Conservation (phyloP, 2,329 filamentous ascomycete genomes). For the Zopfia rhizophila region DNA sequence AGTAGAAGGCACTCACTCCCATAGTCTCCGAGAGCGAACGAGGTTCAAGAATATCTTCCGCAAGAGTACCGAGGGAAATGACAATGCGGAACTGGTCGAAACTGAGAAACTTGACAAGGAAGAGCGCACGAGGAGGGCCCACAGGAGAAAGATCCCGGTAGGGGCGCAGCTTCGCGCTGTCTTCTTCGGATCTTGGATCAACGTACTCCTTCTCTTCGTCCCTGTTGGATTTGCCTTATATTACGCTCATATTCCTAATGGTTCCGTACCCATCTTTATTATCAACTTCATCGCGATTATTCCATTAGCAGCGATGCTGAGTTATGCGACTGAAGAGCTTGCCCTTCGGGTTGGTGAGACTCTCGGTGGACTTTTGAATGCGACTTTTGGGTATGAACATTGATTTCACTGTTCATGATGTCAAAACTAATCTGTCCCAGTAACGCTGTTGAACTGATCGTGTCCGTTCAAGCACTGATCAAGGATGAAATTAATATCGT, state of each 20-base stretch:
- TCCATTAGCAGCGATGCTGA: conserved; percentile 85
- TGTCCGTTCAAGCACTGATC: conserved; percentile 83
- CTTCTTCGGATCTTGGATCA: conserved; percentile 86
- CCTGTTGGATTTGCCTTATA: conserved; percentile 80
- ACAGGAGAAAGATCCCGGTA: conserved; percentile 47
- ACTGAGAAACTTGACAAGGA: conserved; percentile 39
- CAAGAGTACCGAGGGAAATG: conserved; percentile 33
- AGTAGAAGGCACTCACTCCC: conserved; percentile 31
- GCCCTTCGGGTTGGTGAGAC: conserved; percentile 82
- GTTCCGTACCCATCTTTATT: conserved; percentile 69
- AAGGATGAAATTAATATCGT: conserved; percentile 83
- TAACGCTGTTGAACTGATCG: conserved; percentile 89
- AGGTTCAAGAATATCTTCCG: conserved; percentile 47
- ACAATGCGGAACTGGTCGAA: conserved; percentile 28
- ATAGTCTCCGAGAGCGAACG: conserved; percentile 14
- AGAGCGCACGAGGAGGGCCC: conserved; percentile 43
- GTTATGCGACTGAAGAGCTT: conserved; percentile 91
- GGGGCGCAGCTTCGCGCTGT: conserved; percentile 74
- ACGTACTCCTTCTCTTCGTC: conserved; percentile 79
- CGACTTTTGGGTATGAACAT: conserved; percentile 78
- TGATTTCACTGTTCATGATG: conserved; percentile 33
- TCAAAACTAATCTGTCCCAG: too few species aligned
- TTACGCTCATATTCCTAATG: conserved; percentile 65
- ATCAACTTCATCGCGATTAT: conserved; percentile 96
- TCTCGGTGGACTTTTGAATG: conserved; percentile 87